phyloP scores from a whole-genome alignment of 805 yeast species.

The Lipomyces orientalis region DNA sequence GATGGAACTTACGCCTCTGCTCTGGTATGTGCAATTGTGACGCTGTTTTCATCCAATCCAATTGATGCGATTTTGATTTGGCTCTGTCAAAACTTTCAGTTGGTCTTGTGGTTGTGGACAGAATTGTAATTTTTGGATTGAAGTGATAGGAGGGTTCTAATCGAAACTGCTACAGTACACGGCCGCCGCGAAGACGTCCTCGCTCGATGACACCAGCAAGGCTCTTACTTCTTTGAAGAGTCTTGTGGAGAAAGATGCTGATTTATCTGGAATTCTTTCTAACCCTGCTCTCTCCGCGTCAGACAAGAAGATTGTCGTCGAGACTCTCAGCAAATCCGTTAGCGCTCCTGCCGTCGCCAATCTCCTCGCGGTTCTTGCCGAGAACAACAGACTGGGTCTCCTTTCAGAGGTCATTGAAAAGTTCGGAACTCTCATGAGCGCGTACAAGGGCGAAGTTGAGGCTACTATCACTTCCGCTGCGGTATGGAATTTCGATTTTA shows the following conservation, averaged over 20 bases:
- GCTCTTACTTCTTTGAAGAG: constrained; percentile 65
- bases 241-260: constrained; percentile 65
- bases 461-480: constrained; percentile 88
- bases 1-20: constrained; percentile 98
- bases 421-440: constrained; percentile 80
- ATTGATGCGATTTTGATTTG: not conserved
- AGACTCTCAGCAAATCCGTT: constrained; percentile 55
- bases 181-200: constrained; percentile 83
- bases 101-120: not conserved
- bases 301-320: constrained; percentile 75
- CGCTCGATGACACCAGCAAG: constrained; percentile 70
- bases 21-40: constrained; percentile 47
- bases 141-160: constrained; percentile 1
- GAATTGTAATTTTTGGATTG: not conserved
- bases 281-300: constrained; percentile 83
- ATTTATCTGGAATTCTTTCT: constrained; percentile 63
- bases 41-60: not conserved
- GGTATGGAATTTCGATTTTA: constrained; percentile 38
- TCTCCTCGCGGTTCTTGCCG: constrained; percentile 84
- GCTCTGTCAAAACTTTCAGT: not conserved
- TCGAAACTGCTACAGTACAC: constrained; percentile 54
- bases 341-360: constrained; percentile 74
- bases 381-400: constrained; percentile 87
- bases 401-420: constrained; percentile 69
- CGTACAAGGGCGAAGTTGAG: constrained; percentile 89